A percentile compares a stretch with the other conserved stretches of the same genome.
Conservation (phyloP, 1,139 yeast species). For the Protomyces pachydermus region DNA sequence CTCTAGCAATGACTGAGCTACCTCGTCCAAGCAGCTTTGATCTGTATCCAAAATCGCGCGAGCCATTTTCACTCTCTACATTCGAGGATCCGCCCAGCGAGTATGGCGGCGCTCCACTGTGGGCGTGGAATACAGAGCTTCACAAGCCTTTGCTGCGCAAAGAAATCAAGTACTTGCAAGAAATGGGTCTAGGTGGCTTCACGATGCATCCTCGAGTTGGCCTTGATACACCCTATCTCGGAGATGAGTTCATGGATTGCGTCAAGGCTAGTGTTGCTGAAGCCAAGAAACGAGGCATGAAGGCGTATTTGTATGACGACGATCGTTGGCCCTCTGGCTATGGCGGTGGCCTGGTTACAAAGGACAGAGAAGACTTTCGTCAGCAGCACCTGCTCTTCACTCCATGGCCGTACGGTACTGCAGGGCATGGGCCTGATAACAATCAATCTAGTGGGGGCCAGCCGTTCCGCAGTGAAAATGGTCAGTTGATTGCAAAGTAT, state of each 20-base stretch:
- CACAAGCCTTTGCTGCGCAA: conserved; percentile 18
- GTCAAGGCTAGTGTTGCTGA: conserved; percentile 15
- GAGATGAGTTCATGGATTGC: conserved; percentile 13
- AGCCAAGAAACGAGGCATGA: conserved; percentile 15
- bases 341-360: conserved; percentile 11
- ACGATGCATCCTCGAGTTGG: conserved; percentile 26
- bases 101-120: conserved; percentile 21
- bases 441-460: conserved; percentile 21
- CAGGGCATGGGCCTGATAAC: conserved; percentile 18
- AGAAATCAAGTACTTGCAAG: conserved; percentile 14
- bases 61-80: background rate
- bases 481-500: conserved; percentile 6
- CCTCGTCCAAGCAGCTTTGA: conserved; percentile 6
- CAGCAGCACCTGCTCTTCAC: conserved; percentile 17
- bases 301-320: conserved; percentile 20
- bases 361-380: conserved; percentile 14
- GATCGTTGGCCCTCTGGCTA: conserved; percentile 24
- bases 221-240: conserved; percentile 18
- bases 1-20: background rate
- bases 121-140: conserved; percentile 22
- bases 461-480: conserved; percentile 20
- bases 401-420: conserved; percentile 19
- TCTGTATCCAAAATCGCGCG: conserved; percentile 8
- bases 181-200: conserved; percentile 23
- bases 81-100: conserved; percentile 12